Base-by-base conservation (phyloP, 352 stramenopile genomes). In the Blastocystis sp. region DNA sequence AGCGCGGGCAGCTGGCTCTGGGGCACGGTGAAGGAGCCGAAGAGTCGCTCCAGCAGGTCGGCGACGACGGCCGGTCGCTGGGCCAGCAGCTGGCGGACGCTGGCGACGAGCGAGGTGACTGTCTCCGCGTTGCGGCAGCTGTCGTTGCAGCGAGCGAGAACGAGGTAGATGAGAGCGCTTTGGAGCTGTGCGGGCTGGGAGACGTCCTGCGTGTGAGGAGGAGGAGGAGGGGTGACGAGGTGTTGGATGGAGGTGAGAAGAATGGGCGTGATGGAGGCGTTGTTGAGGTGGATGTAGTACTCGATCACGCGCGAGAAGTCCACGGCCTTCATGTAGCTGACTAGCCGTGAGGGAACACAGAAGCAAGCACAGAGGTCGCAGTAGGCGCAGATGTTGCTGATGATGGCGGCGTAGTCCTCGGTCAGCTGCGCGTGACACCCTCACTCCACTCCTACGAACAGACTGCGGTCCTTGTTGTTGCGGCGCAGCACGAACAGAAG, bases 351-450 rank as follows among this genome's bases (percentile, higher is more conserved):
- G 11, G n/a, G 4, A 28, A 41, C 14, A 66, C 14, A 21, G 60
- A 21, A 53, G 19, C 14, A 7, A 1, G 4, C 66, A 84, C 74
- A 84, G 38, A 84, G 9, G 43, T 84, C 74, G 45, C 74, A 84
- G 23, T 84, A 84, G 17, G 48, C 34, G 41, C 74, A 84, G 1
- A 84, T 45, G 34, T 84, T 84, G 5, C 28, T 43, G 53, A 84
- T 84, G 45, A 84, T 84, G 17, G 45, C 65, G 19, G 74, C 74
- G 45, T 84, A 84, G 45, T 84, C 74, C 17, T 84, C 74, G 10
- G 74, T 84, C 17, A 84, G 45, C 74, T 84, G 21, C 7, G 14
- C 14, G 45, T 66, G 14, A 69, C 1, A 2, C 17, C 7, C 21
- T 14, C 21, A 5, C 14, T 59, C 7, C 43, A 38, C 52, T 19